Evolutionary conservation across 1,284 basidiomycete species (phyloP).

Genomic region (Ceratobasidium sp.): DNA sequence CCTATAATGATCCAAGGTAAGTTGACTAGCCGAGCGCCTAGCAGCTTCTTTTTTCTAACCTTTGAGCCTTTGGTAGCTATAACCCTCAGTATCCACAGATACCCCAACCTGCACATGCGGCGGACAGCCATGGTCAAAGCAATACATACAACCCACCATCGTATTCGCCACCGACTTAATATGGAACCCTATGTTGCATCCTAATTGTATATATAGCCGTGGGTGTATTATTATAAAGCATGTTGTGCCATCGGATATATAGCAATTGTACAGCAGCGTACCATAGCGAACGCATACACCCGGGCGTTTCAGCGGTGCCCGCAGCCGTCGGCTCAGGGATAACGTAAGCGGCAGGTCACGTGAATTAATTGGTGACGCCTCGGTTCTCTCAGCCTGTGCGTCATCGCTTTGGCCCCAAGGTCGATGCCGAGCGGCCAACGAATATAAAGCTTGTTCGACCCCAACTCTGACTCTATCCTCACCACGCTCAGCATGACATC

Average conservation of each 20-base stretch:
- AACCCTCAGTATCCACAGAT: neutral
- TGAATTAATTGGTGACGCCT: neutral
- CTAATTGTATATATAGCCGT: no score
- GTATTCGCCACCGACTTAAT: neutral
- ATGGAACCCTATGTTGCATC: neutral
- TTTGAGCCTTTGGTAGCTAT: neutral
- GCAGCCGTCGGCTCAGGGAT: neutral
- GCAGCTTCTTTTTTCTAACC: neutral
- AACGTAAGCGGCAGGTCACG: neutral
- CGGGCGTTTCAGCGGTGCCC: neutral
- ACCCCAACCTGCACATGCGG: neutral
- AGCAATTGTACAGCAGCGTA: neutral
- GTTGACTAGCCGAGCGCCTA: neutral
- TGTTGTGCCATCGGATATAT: neutral
- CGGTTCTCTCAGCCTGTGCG: neutral
- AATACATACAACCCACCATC: neutral
- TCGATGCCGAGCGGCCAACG: no score
- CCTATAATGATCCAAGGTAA: neutral
- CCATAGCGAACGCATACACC: neutral
- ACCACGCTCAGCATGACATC: constrained; percentile 8
- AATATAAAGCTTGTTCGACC: neutral
- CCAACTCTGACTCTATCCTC: neutral
- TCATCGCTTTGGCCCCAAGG: constrained; percentile 14
- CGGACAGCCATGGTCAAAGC: neutral
- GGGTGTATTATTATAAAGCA: neutral